Evolutionary conservation across 2,329 filamentous ascomycete species (phyloP).

Genomic region (Fusarium cicatricum): DNA sequence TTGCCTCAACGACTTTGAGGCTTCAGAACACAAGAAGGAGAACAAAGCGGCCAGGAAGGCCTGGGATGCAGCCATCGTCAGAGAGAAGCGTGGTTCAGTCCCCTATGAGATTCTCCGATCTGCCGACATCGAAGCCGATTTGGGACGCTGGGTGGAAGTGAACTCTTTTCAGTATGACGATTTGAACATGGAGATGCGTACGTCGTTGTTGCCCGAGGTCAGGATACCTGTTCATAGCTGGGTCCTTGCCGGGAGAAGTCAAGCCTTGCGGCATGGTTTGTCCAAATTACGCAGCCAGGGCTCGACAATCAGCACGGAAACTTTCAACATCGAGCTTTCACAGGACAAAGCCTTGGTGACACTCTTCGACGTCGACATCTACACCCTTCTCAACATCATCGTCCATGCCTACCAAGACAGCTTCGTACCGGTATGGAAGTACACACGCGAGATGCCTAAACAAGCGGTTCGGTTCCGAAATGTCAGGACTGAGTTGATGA

Average conservation of each 20-base stretch:
- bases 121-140: conserved; percentile 70
- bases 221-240: conserved; percentile 85
- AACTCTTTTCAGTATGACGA: conserved; percentile 52
- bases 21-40: conserved; percentile 47
- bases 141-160: conserved; percentile 58
- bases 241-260: conserved; percentile 78
- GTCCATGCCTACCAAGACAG: conserved; percentile 84
- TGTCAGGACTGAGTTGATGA: conserved; percentile 87
- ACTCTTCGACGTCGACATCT: conserved; percentile 75
- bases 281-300: conserved; percentile 58
- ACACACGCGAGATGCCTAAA: conserved; percentile 70
- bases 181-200: conserved; percentile 57
- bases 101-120: conserved; percentile 66
- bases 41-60: conserved; percentile 52
- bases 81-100: conserved; percentile 60
- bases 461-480: conserved; percentile 79
- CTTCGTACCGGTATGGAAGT: conserved; percentile 87
- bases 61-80: conserved; percentile 44
- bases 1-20: conserved; percentile 69
- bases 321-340: conserved; percentile 47
- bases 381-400: conserved; percentile 81
- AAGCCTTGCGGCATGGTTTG: conserved; percentile 70
- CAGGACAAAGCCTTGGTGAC: conserved; percentile 65
- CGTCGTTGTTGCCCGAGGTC: conserved; percentile 71
- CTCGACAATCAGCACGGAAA: conserved; percentile 38